Evolutionary conservation across 2,329 filamentous ascomycete species (phyloP), one percentile per base, ranked within the genome.

Genomic region (Colletotrichum spinosum): DNA sequence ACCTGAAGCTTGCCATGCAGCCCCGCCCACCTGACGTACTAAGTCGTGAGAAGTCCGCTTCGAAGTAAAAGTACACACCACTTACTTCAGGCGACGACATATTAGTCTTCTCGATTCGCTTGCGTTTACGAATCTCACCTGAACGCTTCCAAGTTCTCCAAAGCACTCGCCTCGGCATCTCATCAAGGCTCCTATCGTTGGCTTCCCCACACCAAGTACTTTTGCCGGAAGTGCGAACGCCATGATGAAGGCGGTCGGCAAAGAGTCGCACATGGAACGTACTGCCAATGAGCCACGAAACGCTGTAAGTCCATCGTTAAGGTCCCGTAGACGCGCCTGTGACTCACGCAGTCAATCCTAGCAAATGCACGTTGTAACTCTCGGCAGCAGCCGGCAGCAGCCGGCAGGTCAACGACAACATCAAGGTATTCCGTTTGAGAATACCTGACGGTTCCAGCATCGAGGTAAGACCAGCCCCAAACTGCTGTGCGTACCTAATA

Each of bases 221-320:
- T 25, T 25, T 25, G 25, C 25, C 25, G 25, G 25, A 25, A 25
- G 25, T 25, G 3, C 41, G 17, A 48, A 10, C 44, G 25, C 44
- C 6, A 33, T 9, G 7, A 68, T 68, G 65, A 34, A 45, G 35
- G 5, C 46, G 17, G 17, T n/a, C 11, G 17, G 46, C 4, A 78
- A 76, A 42, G 41, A 58, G 10, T 65, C 67, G 67, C 92, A 96
- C 72, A 81, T 91, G 65, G 86, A 93, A 69, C 86, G 92, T 57
- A 97, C 93, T 10, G 90, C 91, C 3, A 78, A 84, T 44, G 91
- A 96, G 73, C 92, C 90, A 46, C 88, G 93, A 62, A 87, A 91
- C 63, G 79, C 85, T 66, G 86, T 86, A 72, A 12, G 58, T 8
- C 6, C 46, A 10, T 25, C 8, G n/a, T 10, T 17, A 2, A 25